These are phyloP conservation scores for Gymnopilus dilepis DNA, from an alignment of 768 basidiomycete species.

Conservation along the genomic window DNA sequence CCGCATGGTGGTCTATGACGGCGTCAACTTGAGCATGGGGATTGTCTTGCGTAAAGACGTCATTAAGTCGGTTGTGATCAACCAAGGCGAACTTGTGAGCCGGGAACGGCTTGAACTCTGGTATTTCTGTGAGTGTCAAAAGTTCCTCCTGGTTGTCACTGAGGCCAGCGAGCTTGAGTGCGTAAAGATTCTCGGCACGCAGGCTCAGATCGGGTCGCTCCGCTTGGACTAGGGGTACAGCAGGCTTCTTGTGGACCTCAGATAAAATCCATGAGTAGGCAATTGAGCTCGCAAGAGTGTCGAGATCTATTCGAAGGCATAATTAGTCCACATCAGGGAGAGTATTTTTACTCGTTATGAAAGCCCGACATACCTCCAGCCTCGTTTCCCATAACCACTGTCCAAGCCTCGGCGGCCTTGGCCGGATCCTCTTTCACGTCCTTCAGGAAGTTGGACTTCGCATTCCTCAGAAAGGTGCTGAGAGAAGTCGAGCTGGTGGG, in stretches of 20 bases:
- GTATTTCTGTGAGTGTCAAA: slow-evolving; percentile 73
- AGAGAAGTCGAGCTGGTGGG: slow-evolving; percentile 27
- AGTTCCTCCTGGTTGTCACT: slow-evolving; percentile 56
- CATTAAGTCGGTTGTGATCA: slow-evolving; percentile 83
- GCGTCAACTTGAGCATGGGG: slow-evolving; percentile 63
- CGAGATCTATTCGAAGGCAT: slow-evolving; percentile 69
- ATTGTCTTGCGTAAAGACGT: slow-evolving; percentile 45
- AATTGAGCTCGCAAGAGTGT: slow-evolving; percentile 85
- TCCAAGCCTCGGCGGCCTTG: slow-evolving; percentile 65
- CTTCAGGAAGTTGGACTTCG: slow-evolving; percentile 65
- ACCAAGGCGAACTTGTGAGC: slow-evolving; percentile 77
- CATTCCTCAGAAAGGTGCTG: slow-evolving; percentile 36
- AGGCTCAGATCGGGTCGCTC: slow-evolving; percentile 70
- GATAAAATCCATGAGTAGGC: slow-evolving; percentile 81
- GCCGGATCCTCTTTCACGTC: slow-evolving; percentile 51
- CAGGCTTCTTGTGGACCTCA: slow-evolving; percentile 53
- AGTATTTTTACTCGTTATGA: background rate
- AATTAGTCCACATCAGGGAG: slow-evolving; percentile 1
- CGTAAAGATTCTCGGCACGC: slow-evolving; percentile 87
- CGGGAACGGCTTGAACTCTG: slow-evolving; percentile 48
- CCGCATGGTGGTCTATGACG: slow-evolving; percentile 91
- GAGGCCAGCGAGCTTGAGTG: slow-evolving; percentile 65
- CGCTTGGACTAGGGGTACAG: slow-evolving; percentile 78
- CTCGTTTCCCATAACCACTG: slow-evolving; percentile 93
- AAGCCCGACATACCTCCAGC: slow-evolving; percentile 74